phyloP scores from a whole-genome alignment of 768 basidiomycete genomes.

The Termitomyces sp. region DNA sequence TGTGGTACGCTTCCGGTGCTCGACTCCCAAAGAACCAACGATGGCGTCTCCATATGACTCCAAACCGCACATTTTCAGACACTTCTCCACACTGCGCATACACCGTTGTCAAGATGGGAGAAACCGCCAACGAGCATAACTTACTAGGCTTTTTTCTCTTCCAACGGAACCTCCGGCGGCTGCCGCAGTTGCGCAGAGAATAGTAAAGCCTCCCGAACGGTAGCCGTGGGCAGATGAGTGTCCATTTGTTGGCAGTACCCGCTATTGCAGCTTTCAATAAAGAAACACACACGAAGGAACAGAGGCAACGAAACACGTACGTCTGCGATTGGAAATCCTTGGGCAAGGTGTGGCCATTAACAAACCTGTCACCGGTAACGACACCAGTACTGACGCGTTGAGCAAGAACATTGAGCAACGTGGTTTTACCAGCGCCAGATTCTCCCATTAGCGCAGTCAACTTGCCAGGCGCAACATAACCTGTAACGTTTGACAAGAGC shows the following conservation, averaged over 20 bases:
- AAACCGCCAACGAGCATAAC: conserved; percentile 17
- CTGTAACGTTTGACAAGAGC: conserved; percentile 68
- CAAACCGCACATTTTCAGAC: conserved; percentile 51
- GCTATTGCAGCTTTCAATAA: background rate
- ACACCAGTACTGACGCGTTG: conserved; percentile 30
- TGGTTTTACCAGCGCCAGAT: conserved; percentile 33
- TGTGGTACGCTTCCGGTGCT: conserved; percentile 76
- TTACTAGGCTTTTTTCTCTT: conserved; percentile 77
- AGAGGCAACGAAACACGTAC: conserved; percentile 14
- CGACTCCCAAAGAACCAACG: conserved; percentile 61
- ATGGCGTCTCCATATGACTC: conserved; percentile 61
- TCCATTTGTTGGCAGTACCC: conserved; percentile 89
- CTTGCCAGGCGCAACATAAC: conserved; percentile 72
- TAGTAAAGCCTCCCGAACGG: conserved; percentile 74
- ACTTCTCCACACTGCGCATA: conserved; percentile 9
- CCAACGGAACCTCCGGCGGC: conserved; percentile 53
- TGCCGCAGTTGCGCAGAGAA: conserved; percentile 81
- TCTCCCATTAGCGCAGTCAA: conserved; percentile 62
- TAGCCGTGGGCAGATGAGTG: conserved; percentile 66
- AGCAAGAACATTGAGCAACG: conserved; percentile 38
- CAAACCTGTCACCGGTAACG: conserved; percentile 30
- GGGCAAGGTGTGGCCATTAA: conserved; percentile 36
- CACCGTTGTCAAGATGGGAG: background rate
- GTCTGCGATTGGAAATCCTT: conserved; percentile 46
- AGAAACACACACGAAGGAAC: background rate